A percentile compares a stretch with the other conserved stretches of the same genome.
Evolutionary conservation across 345 rosid species (phyloP).

Genomic region (rapeseed (Brassica napus)): DNA sequence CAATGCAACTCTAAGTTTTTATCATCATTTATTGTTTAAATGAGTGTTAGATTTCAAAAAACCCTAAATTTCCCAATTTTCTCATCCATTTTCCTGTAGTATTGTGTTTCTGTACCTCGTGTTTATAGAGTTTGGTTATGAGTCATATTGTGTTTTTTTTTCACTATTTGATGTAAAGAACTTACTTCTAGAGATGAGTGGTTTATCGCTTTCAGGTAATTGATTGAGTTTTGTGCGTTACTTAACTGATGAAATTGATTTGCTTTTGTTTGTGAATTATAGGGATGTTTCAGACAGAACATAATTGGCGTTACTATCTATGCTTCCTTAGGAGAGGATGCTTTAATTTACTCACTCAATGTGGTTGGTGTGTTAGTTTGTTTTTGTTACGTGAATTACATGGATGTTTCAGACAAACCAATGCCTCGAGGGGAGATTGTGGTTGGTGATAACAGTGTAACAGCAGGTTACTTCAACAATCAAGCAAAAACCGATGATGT

Average conservation of each 20-base stretch:
- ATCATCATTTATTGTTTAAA: neutral
- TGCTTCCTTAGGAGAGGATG: slow-evolving; percentile 93
- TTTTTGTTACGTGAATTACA: neutral
- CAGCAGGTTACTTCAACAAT: slow-evolving; percentile 81
- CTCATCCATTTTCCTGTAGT: neutral
- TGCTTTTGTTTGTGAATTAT: slow-evolving; percentile 18
- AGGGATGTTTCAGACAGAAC: slow-evolving; percentile 89
- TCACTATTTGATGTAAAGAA: too few species aligned
- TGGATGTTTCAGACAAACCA: slow-evolving; percentile 57
- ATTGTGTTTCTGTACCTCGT: neutral
- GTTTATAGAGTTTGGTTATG: neutral
- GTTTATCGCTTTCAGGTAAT: slow-evolving; percentile 80
- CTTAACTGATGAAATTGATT: neutral
- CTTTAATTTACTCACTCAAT: slow-evolving; percentile 72
- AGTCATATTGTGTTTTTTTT: neutral
- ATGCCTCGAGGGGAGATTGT: slow-evolving; percentile 93
- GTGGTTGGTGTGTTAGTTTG: slow-evolving; percentile 53
- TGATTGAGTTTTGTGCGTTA: neutral
- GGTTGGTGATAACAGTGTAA: slow-evolving; percentile 72
- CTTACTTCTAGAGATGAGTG: slow-evolving; percentile 33
- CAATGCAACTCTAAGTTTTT: too few species aligned
- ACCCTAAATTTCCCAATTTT: neutral
- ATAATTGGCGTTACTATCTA: slow-evolving; percentile 80
- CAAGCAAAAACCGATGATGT: slow-evolving; percentile 72
- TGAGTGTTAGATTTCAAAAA: neutral